phyloP scores from a whole-genome alignment of 257 asterid genomes.

The Mentha longifolia region DNA sequence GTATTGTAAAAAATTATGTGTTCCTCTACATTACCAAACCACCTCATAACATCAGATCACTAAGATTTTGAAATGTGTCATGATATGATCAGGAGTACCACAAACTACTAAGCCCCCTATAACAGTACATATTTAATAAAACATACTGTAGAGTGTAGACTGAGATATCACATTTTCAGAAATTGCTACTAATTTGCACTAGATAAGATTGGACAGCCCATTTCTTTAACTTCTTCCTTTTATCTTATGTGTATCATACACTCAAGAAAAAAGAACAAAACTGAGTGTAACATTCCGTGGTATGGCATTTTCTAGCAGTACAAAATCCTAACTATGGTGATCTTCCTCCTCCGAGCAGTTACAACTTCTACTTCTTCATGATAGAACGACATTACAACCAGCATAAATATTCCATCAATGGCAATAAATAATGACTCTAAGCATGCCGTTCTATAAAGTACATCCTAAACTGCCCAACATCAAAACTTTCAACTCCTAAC shows the following conservation, averaged over 20 bases:
- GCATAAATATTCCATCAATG: slow-evolving; percentile 11
- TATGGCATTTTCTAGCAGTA: slow-evolving; percentile 23
- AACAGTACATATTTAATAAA: background rate
- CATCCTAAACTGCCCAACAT: slow-evolving; percentile 21
- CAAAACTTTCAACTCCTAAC: slow-evolving; percentile 5
- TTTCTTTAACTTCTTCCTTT: slow-evolving; percentile 8
- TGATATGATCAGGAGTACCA: slow-evolving; percentile 7
- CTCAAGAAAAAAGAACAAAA: slow-evolving; percentile 11
- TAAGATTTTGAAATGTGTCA: slow-evolving; percentile 16
- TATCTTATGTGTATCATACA: background rate
- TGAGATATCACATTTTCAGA: background rate
- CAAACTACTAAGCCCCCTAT: background rate
- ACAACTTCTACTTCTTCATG: background rate
- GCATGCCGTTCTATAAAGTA: background rate
- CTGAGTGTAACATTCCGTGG: background rate
- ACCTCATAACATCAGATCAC: background rate
- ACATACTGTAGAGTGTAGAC: slow-evolving; percentile 8
- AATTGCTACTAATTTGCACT: background rate
- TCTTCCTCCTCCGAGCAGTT: slow-evolving; percentile 21
- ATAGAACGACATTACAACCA: slow-evolving; percentile 20
- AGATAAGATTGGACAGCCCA: background rate
- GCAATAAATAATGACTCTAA: slow-evolving; percentile 11
- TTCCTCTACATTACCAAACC: slow-evolving; percentile 4
- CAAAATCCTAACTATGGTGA: slow-evolving; percentile 5
- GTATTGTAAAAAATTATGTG: background rate